Evolutionary conservation across 495 filamentous ascomycete species (phyloP), one percentile per base, ranked within the genome.

Genomic region (Tuber aestivum): DNA sequence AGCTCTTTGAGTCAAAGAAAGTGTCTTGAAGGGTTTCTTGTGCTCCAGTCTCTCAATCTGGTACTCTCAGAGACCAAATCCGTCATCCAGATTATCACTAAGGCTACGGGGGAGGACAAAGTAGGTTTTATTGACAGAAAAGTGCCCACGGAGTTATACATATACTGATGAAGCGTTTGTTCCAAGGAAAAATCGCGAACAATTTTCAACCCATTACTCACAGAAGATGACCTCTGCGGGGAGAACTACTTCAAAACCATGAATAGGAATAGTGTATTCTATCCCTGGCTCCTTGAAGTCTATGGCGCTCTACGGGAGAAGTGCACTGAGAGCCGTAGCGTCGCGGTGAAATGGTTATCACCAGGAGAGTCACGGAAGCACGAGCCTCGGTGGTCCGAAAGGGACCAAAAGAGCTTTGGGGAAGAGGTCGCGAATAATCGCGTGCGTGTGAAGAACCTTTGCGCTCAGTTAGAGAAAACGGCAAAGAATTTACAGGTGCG

Each of bases 191-290:
- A 71, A 44, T 41, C 38, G 35, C 38, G 20, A 32, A 38, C 41
- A 38, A 35, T 40, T 41, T 71, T 40, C 38, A 71, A 14, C 70
- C 70, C 35, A 21, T n/a, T 71, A 41, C 70, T 71, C 41, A 71
- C 70, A 27, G 70, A 40, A 41, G 41, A 44, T 44, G 70, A 71
- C 41, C 70, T 71, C 18, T 40, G 70, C 21, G 70, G 70, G 3
- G 70, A 71, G 41, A 71, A 71, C 35, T 71, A 71, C 35, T 71
- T 71, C 41, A 41, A 40, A 41, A 71, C 70, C 35, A 71, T 71
- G 35, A 71, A 71, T 7, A 71, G 23, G 4, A 40, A 71, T 9
- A 71, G 70, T 71, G 41, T 44, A 6, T 71, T 41, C 41, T 71
- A 71, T 41, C 70, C 70, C 12, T 71, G 70, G 70, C 38, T 71